phyloP scores from a whole-genome alignment of 768 basidiomycete species.

The Russula ochroleuca region DNA sequence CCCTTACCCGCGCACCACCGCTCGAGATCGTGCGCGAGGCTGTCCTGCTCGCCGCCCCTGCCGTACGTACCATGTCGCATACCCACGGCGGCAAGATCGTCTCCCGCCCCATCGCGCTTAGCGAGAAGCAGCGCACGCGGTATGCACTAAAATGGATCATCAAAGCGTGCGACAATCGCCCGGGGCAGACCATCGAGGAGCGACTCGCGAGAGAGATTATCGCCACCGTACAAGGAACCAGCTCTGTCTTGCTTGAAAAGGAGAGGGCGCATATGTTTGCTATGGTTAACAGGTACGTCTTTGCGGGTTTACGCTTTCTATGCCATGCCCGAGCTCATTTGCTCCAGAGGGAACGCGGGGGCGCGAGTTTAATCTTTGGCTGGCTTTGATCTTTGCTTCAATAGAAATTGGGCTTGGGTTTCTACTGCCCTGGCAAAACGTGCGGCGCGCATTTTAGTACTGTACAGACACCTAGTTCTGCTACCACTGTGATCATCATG shows the following conservation, averaged over 20 bases:
- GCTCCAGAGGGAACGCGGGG: conserved; percentile 23
- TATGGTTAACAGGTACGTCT: conserved; percentile 69
- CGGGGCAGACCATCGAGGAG: conserved; percentile 57
- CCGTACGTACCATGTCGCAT: conserved; percentile 56
- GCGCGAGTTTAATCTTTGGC: conserved; percentile 11
- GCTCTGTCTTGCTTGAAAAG: conserved; percentile 57
- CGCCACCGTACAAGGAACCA: conserved; percentile 58
- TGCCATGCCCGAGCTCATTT: background rate
- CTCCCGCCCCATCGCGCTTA: conserved; percentile 63
- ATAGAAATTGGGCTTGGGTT: background rate
- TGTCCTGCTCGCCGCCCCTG: conserved; percentile 62
- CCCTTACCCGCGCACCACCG: conserved; percentile 71
- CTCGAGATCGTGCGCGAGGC: conserved; percentile 76
- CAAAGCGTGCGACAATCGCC: conserved; percentile 51
- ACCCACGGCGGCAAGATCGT: conserved; percentile 63
- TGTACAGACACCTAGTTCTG: background rate
- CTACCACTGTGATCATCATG: background rate
- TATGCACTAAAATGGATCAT: conserved; percentile 71
- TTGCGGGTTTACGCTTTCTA: background rate
- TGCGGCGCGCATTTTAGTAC: background rate
- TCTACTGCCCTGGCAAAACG: background rate
- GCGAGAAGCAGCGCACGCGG: conserved; percentile 73
- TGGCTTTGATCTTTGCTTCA: background rate
- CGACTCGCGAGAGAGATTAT: conserved; percentile 78
- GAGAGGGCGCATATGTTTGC: conserved; percentile 60